Base-by-base conservation (phyloP, 768 basidiomycete genomes). In the Lentinus brumalis region DNA sequence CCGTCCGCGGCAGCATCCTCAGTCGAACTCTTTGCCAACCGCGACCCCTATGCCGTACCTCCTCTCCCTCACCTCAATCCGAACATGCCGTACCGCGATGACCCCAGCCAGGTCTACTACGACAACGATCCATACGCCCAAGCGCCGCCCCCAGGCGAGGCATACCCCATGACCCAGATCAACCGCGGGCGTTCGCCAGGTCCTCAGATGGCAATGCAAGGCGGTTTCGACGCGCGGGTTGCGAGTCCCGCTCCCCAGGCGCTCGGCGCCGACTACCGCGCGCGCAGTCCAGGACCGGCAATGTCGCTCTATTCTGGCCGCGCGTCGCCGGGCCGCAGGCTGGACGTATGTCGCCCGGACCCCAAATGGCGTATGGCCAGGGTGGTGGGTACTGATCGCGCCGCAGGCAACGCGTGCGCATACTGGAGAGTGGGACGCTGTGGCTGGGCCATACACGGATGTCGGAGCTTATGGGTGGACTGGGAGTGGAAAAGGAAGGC, bases 11-110 rank as follows among this genome's bases (percentile, higher is more conserved):
- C 81, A 6, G 57, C 56, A 3, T 90, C 76, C 59, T 75, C 72
- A 32, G 76, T 76, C 61, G 81, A 76, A 50, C 70, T 77, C 56
- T 77, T 79, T 45, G 64, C 68, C n/a, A 59, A 64, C 10, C 65
- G 66, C 14, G 91, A 93, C 66, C 91, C 91, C 2, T 94, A 93
- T 71, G 89, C 92, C 15, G 86, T 92, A 0, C 91, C 92, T 3
- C 91, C 91, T 15, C 78, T 92, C 21, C 91, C 91, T 11, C 89
- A 92, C 64, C 76, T 90, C 49, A 90, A 93, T 70, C 91, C 91
- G 6, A 88, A 83, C 71, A 58, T 57, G 65, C 89, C 90, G 0
- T 93, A 93, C 71, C 81, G 73, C 56, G 92, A 93, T 67, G 89
- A 94, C 61, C 88, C 90, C 0, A 73, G 68, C 35, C 69, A 74